Evolutionary conservation across 352 stramenopile genomes (phyloP), one percentile per base, ranked within the genome.

Genomic region (Phytophthora multivora): DNA sequence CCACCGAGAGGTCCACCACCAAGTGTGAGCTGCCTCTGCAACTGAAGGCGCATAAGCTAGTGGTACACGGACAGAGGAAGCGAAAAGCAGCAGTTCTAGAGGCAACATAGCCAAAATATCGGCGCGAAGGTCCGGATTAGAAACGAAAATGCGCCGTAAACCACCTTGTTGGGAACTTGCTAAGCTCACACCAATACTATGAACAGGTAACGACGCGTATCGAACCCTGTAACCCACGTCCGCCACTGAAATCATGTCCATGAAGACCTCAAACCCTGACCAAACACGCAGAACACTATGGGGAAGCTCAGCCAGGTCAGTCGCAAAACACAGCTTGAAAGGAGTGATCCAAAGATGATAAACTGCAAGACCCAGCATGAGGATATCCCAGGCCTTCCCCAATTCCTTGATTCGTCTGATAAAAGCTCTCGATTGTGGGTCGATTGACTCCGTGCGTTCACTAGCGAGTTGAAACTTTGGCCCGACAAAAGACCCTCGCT

Each of bases 291-390:
- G 43, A 2, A 45, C 23, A 8, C 8, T 5, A 2, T 39, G 28
- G 21, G 61, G 30, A 8, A 83, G 42, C 15, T 70, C 35, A 7
- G 63, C 48, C 2, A 92, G 47, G 31, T 89, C 80, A 5, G 79
- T 62, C 16, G 70, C 66, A 23, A 88, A 90, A 35, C 67, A 84
- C 0, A 85, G 68, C 33, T 90, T 92, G 43, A 89, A 76, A 0
- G 80, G 80, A n/a, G 67, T 75, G 15, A 74, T 45, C 4, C 75
- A 40, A 13, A 72, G 33, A 31, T 79, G 66, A 47, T 90, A 91
- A 4, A 85, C 26, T 0, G 71, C 63, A 16, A 87, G 55, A 8
- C 71, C 15, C 10, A 90, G 58, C 67, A 89, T 77, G 4, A 73
- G 4, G 0, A 85, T 52, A 31, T 89, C 80, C 82, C 82, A 91